These are phyloP conservation scores for Neofusicoccum umdonicola DNA, from an alignment of 2,329 filamentous ascomycete species.

Conservation along the genomic window DNA sequence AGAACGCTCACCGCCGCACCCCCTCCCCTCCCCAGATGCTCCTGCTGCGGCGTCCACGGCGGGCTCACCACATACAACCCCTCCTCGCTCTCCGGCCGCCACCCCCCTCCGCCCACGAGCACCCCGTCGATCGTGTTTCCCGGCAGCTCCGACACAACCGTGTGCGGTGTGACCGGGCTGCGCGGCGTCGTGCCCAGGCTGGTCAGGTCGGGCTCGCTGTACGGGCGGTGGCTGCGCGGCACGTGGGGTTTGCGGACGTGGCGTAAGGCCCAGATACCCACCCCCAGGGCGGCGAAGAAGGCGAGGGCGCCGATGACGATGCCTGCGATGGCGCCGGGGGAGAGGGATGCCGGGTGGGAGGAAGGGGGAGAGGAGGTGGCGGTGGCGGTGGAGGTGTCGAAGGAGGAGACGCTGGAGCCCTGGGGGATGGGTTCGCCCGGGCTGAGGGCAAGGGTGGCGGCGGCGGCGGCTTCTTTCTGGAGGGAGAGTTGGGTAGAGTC, in stretches of 20 bases:
- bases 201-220: neutral
- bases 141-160: neutral
- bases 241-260: slow-evolving; percentile 5
- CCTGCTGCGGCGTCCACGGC: neutral
- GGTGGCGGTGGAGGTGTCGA: slow-evolving; percentile 19
- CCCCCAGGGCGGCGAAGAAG: slow-evolving; percentile 23
- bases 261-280: slow-evolving; percentile 31
- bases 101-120: neutral
- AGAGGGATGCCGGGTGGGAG: slow-evolving; percentile 21
- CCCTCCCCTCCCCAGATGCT: neutral
- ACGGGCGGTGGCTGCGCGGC: neutral
- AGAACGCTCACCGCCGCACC: neutral
- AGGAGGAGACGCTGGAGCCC: slow-evolving; percentile 18
- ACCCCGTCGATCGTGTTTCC: neutral
- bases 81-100: neutral
- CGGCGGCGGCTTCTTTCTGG: slow-evolving; percentile 27
- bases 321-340: slow-evolving; percentile 41
- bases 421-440: slow-evolving; percentile 35
- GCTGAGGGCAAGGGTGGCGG: slow-evolving; percentile 30
- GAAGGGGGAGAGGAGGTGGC: neutral
- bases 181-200: neutral
- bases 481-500: slow-evolving; percentile 20
- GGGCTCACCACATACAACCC: neutral
- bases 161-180: neutral
- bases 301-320: slow-evolving; percentile 58